Evolutionary conservation across 2,329 filamentous ascomycete genomes (phyloP).

Genomic region (Venturia effusa): DNA sequence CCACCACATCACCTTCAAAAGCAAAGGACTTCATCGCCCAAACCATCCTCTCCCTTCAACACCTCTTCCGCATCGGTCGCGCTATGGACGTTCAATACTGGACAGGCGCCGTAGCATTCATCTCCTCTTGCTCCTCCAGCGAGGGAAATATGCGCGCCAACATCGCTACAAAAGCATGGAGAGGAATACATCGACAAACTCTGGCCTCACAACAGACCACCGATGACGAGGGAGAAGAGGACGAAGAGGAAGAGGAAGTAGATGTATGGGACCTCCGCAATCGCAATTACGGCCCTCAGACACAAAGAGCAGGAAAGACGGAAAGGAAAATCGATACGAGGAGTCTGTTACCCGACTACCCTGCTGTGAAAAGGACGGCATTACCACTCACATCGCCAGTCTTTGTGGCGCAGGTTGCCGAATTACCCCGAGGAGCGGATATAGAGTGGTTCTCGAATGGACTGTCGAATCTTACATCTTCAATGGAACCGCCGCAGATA

Average conservation of each 20-base stretch:
- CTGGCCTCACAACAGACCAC: conserved; percentile 29
- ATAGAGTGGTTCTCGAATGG: conserved; percentile 64
- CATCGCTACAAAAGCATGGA: conserved; percentile 36
- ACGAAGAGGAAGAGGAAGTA: conserved; percentile 32
- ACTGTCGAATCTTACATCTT: background rate
- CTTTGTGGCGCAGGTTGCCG: conserved; percentile 64
- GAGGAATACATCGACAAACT: conserved; percentile 17
- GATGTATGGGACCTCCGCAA: conserved; percentile 59
- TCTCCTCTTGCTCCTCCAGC: conserved; percentile 25
- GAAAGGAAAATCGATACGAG: conserved; percentile 19
- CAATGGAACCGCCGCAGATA: background rate
- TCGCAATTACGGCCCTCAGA: conserved; percentile 23
- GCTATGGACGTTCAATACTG: conserved; percentile 65
- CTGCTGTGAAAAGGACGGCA: background rate
- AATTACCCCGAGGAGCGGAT: conserved; percentile 59
- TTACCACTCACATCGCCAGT: conserved; percentile 44
- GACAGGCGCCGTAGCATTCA: conserved; percentile 65
- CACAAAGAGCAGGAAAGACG: conserved; percentile 12
- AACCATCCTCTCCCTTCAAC: conserved; percentile 67
- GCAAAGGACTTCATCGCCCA: conserved; percentile 41
- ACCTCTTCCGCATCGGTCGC: conserved; percentile 72
- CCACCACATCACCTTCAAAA: conserved; percentile 5
- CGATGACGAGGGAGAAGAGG: conserved; percentile 34
- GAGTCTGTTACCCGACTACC: conserved; percentile 32
- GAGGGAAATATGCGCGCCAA: conserved; percentile 21